These are phyloP conservation scores for Candolleomyces aberdarensis DNA, from an alignment of 768 basidiomycete genomes.

Conservation along the genomic window DNA sequence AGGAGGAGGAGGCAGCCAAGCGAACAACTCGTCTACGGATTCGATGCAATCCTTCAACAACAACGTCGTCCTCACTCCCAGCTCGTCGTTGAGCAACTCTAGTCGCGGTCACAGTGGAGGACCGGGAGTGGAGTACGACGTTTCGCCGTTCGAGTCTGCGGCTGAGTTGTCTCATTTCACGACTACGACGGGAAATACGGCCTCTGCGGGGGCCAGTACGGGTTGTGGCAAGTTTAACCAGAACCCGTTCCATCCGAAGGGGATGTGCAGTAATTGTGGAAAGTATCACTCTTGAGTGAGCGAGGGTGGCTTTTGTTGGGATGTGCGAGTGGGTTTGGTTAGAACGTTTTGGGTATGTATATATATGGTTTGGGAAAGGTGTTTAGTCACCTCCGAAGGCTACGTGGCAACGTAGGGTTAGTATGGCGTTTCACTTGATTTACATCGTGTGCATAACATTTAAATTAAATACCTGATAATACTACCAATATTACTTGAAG, in stretches of 20 bases:
- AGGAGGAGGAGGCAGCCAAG: background rate
- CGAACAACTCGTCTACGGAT: constrained; percentile 2
- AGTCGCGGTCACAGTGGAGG: background rate
- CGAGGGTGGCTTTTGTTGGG: background rate
- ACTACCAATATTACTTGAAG: too few species aligned
- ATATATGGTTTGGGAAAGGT: too few species aligned
- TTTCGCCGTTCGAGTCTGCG: constrained; percentile 66
- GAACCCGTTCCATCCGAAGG: constrained; percentile 62
- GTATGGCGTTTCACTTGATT: too few species aligned
- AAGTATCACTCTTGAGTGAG: constrained; percentile 40
- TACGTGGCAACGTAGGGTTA: too few species aligned
- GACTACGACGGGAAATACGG: constrained; percentile 8
- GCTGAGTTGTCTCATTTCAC: constrained; percentile 36
- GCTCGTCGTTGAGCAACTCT: too few species aligned
- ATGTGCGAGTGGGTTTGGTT: too few species aligned
- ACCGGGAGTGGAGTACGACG: constrained; percentile 32
- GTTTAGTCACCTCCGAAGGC: too few species aligned
- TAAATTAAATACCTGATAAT: too few species aligned
- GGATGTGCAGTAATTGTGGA: constrained; percentile 66
- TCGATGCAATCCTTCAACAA: background rate
- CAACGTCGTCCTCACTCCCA: background rate
- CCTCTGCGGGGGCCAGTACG: background rate
- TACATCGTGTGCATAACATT: too few species aligned
- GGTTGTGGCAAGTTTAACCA: constrained; percentile 59
- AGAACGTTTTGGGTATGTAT: too few species aligned